These are phyloP conservation scores for Apiotrichum laibachii DNA, from an alignment of 1,284 basidiomycete genomes.

Conservation along the genomic window DNA sequence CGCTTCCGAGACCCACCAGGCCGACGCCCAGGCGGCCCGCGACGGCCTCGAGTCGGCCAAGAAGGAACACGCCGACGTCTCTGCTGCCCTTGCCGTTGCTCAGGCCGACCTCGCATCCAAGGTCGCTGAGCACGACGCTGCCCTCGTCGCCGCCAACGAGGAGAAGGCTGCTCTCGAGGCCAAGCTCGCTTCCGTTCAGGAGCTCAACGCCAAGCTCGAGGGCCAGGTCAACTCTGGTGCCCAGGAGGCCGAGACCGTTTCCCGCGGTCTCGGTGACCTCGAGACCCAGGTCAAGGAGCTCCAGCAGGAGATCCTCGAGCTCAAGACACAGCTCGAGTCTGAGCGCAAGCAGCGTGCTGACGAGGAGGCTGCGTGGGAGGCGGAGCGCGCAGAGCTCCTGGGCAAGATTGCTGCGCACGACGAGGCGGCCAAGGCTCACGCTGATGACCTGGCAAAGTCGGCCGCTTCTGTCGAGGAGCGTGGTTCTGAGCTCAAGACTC, in stretches of 20 bases:
- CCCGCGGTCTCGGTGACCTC: constrained; percentile 14
- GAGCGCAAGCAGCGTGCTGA: constrained; percentile 15
- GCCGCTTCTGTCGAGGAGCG: constrained; percentile 12
- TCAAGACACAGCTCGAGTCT: constrained; percentile 19
- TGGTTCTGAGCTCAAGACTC: constrained; percentile 20
- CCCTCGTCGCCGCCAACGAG: constrained; percentile 8
- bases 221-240: constrained; percentile 25
- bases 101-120: constrained; percentile 19
- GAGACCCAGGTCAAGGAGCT: constrained; percentile 26
- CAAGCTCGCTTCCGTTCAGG: constrained; percentile 24
- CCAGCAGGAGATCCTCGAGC: constrained; percentile 25
- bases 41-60: constrained; percentile 11
- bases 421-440: constrained; percentile 7
- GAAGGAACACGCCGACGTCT: constrained; percentile 8
- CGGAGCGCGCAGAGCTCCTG: constrained; percentile 18
- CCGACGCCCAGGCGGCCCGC: constrained; percentile 15
- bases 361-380: constrained; percentile 14
- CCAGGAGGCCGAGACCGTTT: constrained; percentile 30
- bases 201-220: constrained; percentile 22
- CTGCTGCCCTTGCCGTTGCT: constrained; percentile 11
- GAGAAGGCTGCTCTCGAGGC: constrained; percentile 21
- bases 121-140: constrained; percentile 15
- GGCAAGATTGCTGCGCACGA: constrained; percentile 10
- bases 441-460: constrained; percentile 15
- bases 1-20: constrained; percentile 21